Base-by-base conservation (phyloP, 2,329 filamentous ascomycete genomes). In the Curvularia sp. region DNA sequence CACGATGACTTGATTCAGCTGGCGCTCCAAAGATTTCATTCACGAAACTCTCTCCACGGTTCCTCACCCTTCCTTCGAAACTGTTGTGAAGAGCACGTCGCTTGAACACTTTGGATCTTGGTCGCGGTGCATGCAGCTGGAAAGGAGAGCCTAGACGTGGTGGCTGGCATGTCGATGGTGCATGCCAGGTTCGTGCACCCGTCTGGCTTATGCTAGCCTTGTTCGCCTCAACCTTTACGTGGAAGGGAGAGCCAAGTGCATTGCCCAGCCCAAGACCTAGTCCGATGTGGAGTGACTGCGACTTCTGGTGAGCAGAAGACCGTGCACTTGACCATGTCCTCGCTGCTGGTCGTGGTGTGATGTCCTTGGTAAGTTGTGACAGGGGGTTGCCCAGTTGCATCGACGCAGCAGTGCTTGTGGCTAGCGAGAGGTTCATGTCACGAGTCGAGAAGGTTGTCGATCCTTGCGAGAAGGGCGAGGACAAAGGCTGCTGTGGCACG, bases 81-180 rank as follows among this genome's bases (percentile, higher is more conserved):
- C 82, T 82, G 58, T 82, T 82, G 57, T 82, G 80, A 39, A 83
- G 79, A 59, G 86, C 85, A 54, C 86, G 83, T 57, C 86, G 83
- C 71, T 87, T 86, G 66, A 85, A 80, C 2, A 81, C 80, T 47
- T 82, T 82, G 8, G 82, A 79, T 28, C 82, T 79, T 3, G 84
- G 80, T 19, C 79, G 77, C 8, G 81, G 81, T 8, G 81, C 77
- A 55, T 86, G 82, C 58, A 87, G 76, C 59, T 84, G 82, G 42
- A 86, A 80, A 15, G 86, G 85, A 3, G 86, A 84, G 36, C 78
- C 80, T 12, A 83, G 69, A 15, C 72, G 62, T 34, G 72, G 62
- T n/a, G 68, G 58, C 13, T 68, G 65, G 28, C 63, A 55, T 3
- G 71, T 67, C 5, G 65, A 64, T 19, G 65, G 66, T 21, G 71